Percentiles rank a stretch among this genome's conserved stretches.
Conservation (phyloP, 2,329 filamentous ascomycete species). For the Calonectria hongkongensis region DNA sequence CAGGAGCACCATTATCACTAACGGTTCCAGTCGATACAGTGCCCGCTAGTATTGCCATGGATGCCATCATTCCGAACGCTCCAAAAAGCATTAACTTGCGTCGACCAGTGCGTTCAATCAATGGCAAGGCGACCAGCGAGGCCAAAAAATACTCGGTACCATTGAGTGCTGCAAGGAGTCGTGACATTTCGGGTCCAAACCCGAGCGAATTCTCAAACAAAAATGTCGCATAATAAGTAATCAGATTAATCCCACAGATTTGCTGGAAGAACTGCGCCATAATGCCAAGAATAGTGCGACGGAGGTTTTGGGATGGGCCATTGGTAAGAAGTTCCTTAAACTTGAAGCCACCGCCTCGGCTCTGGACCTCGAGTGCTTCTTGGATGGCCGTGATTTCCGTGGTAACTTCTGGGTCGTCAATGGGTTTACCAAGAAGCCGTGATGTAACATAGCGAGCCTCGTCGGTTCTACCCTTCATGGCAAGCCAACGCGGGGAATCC, state of each 20-base stretch:
- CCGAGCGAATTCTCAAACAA: slow-evolving; percentile 14
- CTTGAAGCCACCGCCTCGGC: slow-evolving; percentile 2
- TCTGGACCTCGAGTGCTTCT: slow-evolving; percentile 8
- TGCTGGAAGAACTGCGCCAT: slow-evolving; percentile 15
- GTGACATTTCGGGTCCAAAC: slow-evolving; percentile 10
- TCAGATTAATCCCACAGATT: slow-evolving; percentile 5
- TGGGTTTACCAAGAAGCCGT: neutral
- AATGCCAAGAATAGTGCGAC: neutral
- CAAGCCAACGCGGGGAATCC: slow-evolving; percentile 4
- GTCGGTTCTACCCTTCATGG: neutral
- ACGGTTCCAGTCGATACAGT: neutral
- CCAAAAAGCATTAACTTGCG: slow-evolving; percentile 8
- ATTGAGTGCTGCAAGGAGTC: slow-evolving; percentile 7
- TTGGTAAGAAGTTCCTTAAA: slow-evolving; percentile 15
- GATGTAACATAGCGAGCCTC: neutral
- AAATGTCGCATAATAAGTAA: slow-evolving; percentile 10
- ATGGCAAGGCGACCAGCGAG: slow-evolving; percentile 2
- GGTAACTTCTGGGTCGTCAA: neutral
- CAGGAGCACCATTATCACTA: neutral
- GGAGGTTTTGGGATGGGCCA: neutral
- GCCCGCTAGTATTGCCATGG: neutral
- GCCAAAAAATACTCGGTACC: slow-evolving; percentile 13
- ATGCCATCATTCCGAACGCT: slow-evolving; percentile 14
- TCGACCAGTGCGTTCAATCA: slow-evolving; percentile 14
- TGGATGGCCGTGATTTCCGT: slow-evolving; percentile 7